These are phyloP conservation scores for Antrodiella citrinella DNA, from an alignment of 768 basidiomycete species.

Conservation along the genomic window DNA sequence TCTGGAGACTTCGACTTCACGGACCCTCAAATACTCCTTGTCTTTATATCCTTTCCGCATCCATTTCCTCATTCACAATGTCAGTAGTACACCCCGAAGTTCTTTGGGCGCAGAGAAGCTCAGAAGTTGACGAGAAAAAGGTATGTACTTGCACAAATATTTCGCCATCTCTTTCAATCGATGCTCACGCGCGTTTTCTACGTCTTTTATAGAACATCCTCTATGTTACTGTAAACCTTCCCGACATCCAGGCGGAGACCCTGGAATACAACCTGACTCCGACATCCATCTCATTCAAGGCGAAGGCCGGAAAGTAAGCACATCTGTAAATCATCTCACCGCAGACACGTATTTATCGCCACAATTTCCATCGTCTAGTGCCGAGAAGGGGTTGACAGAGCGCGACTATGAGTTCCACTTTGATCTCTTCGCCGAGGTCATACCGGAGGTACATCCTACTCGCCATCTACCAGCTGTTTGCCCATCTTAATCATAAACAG, in stretches of 20 bases:
- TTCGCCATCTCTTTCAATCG: background rate
- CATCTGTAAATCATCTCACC: background rate
- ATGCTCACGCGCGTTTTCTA: constrained; percentile 5
- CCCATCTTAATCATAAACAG: constrained; percentile 23
- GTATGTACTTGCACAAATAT: constrained; percentile 28
- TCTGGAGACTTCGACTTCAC: constrained; percentile 20
- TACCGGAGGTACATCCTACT: constrained; percentile 52
- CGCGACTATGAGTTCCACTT: constrained; percentile 70
- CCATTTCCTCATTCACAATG: constrained; percentile 23
- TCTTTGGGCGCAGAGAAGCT: constrained; percentile 93
- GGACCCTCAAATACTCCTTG: constrained; percentile 3
- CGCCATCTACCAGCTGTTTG: background rate
- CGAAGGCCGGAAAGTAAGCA: constrained; percentile 55
- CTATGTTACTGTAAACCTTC: constrained; percentile 78
- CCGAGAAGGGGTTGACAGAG: constrained; percentile 35
- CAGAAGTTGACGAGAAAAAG: constrained; percentile 53
- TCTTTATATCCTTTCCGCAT: too few relatives aligned
- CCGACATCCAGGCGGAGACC: constrained; percentile 54
- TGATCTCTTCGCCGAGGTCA: constrained; percentile 68
- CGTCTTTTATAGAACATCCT: constrained; percentile 65
- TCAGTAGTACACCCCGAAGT: constrained; percentile 75
- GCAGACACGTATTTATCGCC: too few relatives aligned
- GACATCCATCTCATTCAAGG: constrained; percentile 54
- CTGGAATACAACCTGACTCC: constrained; percentile 54
- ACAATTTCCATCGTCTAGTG: constrained; percentile 15